Base-by-base conservation (phyloP, 176 grass and related monocot genomes). In the Pontederia crassipes region DNA sequence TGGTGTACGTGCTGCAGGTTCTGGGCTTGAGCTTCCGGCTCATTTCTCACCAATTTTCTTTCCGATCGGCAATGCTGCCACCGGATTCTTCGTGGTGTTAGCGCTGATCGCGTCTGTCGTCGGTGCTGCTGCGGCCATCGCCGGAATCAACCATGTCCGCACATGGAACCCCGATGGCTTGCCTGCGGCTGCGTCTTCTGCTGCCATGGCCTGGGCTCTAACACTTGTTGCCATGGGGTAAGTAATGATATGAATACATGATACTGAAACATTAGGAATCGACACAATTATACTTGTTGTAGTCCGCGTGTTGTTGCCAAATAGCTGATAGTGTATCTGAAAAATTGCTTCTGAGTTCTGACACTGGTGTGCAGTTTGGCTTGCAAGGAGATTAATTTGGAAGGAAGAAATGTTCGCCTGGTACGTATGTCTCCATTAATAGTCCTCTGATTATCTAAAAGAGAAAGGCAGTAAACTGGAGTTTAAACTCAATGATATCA, bases 151-250 rank as follows among this genome's bases (percentile, higher is more conserved):
- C 57, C 85, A 99, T 32, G 0, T 79, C 64, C 72, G 71, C 1
- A 78, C 64, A 26, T 93, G 94, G 94, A 69, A 10, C 73, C 18
- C 28, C 10, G 77, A 86, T 26, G 89, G 82, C 74, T 62, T 93
- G 56, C 85, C 94, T 3, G 66, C 94, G 9, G 94, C 94, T 2
- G 82, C 67, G n/a, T 81, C 94, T 46, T 81, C 88, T 8, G 94
- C 71, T 18, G 53, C 79, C 71, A 70, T 78, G 8, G 84, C 94
- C n/a, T 99, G 94, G 94, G 55, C 50, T 12, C 94, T 99, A 79
- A 99, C 85, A 55, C 84, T 93, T 35, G 72, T 99, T 73, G 84
- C 94, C 48, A 86, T 93, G 82, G 94, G 88, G 94, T 98, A 81
- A 73, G 52, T 32, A 8, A 15, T 15, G 54, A 16, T 46, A 10